Evolutionary conservation across 1,284 basidiomycete species (phyloP), one percentile per base, ranked within the genome.

Genomic region (Boletellus deceptivus): DNA sequence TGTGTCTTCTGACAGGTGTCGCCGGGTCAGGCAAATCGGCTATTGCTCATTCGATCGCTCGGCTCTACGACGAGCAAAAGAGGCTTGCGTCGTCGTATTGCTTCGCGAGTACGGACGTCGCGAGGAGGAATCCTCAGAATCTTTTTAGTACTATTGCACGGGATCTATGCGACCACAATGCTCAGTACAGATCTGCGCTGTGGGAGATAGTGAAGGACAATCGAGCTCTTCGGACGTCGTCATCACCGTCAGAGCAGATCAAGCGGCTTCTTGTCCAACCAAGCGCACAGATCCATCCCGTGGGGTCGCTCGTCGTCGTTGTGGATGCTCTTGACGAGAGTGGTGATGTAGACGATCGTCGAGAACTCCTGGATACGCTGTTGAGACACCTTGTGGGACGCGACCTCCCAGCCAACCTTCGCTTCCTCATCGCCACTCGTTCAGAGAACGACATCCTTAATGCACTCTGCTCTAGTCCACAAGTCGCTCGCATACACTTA

Each of bases 241-340:
- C 3, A 9, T 55, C 35, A 3, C 47, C 39, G 1, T 20, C 6
- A 0, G 53, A 54, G 20, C 47, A 53, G 14, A 2, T 52, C 2
- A 17, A 55, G 39, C 11, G 6, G 7, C 17, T 52, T 3, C 37
- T 55, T 20, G n/a, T 55, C 1, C 22, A 25, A 8, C 43, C 54
- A 9, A 53, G 54, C 37, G 18, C 24, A 17, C 5, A n/a, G 2
- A 18, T 56, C 16, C 9, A 35, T 1, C 0, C 16, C 4, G 38
- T 55, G 1, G 54, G 54, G 2, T 42, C 55, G 1, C 13, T 57
- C 1, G 3, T 58, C n/a, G 9, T 58, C 2, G 34, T 58, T 1
- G n/a, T 58, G 0, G 58, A 58, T 3, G 56, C 58, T 0, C 41
- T 57, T 2, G 46, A 59, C 1, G 57, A 57, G 13, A 45, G 57